Conservation (phyloP, 805 yeast species). For the Ascoidea tarda region DNA sequence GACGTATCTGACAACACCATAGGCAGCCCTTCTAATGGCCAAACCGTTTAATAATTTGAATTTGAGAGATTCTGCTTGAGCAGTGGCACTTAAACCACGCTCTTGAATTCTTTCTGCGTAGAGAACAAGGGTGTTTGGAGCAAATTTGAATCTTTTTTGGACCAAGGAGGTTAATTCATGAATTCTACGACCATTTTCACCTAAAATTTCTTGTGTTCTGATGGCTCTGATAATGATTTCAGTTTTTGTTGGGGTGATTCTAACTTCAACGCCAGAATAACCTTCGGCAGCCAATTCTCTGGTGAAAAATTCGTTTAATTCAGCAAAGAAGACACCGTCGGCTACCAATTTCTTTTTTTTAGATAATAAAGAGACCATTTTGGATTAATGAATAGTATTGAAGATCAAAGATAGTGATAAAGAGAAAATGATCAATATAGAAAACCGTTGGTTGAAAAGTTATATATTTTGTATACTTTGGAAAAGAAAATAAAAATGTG, state of each 20-base stretch:
- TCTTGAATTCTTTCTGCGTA: conserved; percentile 99
- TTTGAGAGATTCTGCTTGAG: conserved; percentile 98
- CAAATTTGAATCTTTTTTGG: conserved; percentile 96
- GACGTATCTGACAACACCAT: conserved; percentile 99
- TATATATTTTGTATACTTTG: background rate
- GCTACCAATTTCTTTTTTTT: conserved; percentile 99
- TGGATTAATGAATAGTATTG: background rate
- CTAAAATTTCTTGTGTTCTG: conserved; percentile 95
- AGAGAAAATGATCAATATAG: background rate
- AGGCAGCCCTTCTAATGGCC: conserved; percentile 99
- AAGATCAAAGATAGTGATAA: background rate
- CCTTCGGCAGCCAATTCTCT: conserved; percentile 99
- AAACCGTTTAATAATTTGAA: conserved; percentile 97
- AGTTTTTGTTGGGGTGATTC: conserved; percentile 95
- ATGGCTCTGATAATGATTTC: conserved; percentile 98
- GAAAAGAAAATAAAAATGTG: background rate
- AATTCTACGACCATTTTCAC: conserved; percentile 99
- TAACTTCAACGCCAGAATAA: conserved; percentile 99
- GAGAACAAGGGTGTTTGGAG: conserved; percentile 85
- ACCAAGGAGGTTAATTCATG: conserved; percentile 95
- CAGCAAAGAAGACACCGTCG: conserved; percentile 99
- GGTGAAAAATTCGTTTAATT: conserved; percentile 99
- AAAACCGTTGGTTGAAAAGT: background rate
- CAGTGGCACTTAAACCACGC: conserved; percentile 99
- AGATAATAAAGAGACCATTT: conserved; percentile 50